These are phyloP conservation scores for Solanum sejunctum DNA, from an alignment of 257 asterid species.

Conservation along the genomic window DNA sequence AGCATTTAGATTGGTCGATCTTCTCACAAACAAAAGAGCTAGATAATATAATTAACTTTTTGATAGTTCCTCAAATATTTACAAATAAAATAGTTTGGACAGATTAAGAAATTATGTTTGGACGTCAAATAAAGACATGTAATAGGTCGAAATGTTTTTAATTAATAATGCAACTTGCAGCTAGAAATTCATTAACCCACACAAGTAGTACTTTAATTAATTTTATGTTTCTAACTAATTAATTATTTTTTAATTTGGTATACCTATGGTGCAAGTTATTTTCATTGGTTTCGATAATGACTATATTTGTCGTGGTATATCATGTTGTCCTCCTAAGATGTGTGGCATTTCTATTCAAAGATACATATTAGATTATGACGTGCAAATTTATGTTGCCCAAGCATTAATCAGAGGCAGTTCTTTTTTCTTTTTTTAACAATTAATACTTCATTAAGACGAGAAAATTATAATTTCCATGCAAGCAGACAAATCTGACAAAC, in stretches of 20 bases:
- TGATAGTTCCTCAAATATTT: too few relatives aligned
- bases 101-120: too few relatives aligned
- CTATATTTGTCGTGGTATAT: neutral
- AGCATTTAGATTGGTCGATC: too few relatives aligned
- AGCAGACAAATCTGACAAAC: neutral
- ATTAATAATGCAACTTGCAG: neutral
- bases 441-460: too few relatives aligned
- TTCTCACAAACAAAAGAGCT: too few relatives aligned
- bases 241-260: too few relatives aligned
- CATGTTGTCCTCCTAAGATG: neutral
- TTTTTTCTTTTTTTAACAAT: neutral
- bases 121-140: too few relatives aligned
- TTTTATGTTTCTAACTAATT: too few relatives aligned
- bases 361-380: neutral
- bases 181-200: neutral
- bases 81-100: too few relatives aligned
- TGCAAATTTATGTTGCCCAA: neutral
- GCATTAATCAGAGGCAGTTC: neutral
- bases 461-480: neutral
- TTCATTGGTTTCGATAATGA: neutral
- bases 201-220: neutral
- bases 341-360: neutral
- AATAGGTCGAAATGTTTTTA: neutral
- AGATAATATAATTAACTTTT: too few relatives aligned
- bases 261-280: neutral